These are phyloP conservation scores for Myrica gale DNA, from an alignment of 306 rosid species.

Conservation along the genomic window DNA sequence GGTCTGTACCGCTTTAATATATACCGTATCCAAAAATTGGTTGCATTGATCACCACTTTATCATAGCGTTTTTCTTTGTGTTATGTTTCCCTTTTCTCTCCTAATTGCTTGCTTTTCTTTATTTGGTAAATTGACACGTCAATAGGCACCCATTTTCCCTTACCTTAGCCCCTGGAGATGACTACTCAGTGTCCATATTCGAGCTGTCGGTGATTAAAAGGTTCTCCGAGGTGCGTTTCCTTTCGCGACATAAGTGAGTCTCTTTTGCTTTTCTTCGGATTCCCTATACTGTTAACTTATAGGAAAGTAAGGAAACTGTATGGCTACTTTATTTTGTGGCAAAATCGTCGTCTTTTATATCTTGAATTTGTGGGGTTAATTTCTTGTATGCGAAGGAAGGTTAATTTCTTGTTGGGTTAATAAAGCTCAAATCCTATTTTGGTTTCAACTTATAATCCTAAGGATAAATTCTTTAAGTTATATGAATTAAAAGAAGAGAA, in stretches of 20 bases:
- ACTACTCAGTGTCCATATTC: slow-evolving; percentile 63
- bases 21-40: neutral
- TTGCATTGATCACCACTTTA: neutral
- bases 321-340: neutral
- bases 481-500: no score
- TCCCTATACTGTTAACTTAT: neutral
- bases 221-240: slow-evolving; percentile 49
- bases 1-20: neutral
- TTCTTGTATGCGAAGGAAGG: no score
- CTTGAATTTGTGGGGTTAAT: no score
- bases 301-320: neutral
- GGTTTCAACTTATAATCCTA: no score
- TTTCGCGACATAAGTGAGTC: neutral
- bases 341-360: neutral
- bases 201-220: slow-evolving; percentile 54
- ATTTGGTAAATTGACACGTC: neutral
- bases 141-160: slow-evolving; percentile 75
- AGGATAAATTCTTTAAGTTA: no score
- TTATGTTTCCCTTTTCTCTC: no score
- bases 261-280: no score
- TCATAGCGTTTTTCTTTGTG: neutral
- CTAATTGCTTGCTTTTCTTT: slow-evolving; percentile 1
- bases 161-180: slow-evolving; percentile 66
- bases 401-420: no score
- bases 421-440: no score